phyloP scores from a whole-genome alignment of 2,329 filamentous ascomycete genomes.

The Monilinia fructicola region DNA sequence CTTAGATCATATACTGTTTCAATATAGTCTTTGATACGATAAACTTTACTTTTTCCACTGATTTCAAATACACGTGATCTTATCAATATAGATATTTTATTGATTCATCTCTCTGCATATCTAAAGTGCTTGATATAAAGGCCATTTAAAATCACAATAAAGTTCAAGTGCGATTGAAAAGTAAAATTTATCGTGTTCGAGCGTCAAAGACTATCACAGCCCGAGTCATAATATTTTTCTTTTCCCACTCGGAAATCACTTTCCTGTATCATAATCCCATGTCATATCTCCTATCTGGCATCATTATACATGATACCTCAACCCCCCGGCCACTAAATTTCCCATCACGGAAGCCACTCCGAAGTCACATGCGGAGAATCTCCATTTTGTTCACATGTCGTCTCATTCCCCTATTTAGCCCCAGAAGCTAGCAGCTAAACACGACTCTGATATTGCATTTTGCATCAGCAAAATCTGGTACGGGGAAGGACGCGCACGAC shows the following conservation, averaged over 20 bases:
- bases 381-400: not conserved
- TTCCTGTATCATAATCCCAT: not conserved
- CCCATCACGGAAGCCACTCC: slow-evolving; percentile 8
- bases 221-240: not conserved
- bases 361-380: slow-evolving; percentile 8
- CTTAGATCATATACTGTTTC: not conserved
- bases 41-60: no score
- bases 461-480: not conserved
- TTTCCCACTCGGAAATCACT: not conserved
- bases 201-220: no score
- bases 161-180: no score
- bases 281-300: not conserved
- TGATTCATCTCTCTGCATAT: no score
- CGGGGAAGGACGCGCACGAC: slow-evolving; percentile 9
- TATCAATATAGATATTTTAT: no score
- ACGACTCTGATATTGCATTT: not conserved
- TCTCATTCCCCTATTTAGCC: not conserved
- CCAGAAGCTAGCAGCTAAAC: not conserved
- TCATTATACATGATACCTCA: not conserved
- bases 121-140: no score
- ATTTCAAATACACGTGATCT: no score
- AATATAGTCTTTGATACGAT: no score
- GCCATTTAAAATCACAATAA: no score
- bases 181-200: no score
- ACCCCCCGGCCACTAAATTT: not conserved